Evolutionary conservation across 805 yeast genomes (phyloP), one percentile per base, ranked within the genome.

Genomic region (Wickerhamiella nectarea): DNA sequence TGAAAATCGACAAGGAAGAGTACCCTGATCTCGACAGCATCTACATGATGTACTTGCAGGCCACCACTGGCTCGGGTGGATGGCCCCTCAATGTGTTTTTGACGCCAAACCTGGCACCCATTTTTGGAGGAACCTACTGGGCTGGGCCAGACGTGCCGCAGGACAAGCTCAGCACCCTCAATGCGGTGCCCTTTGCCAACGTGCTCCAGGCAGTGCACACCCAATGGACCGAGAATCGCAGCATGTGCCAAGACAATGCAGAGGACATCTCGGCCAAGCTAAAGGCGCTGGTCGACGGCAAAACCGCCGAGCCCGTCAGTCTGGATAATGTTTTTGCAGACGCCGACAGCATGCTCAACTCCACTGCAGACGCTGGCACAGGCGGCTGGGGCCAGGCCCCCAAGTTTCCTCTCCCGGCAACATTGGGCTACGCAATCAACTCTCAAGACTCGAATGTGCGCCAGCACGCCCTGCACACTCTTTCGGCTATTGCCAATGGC

Each of bases 21-120:
- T 56, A 63, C n/a, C 66, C 66, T n/a, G 68, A 60, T 45, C 47
- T 64, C 19, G 67, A 63, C 41, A 48, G 58, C n/a, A 58, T 63
- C 7, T 61, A 64, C 46, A 60, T 57, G 61, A 52, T 57, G 55
- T 64, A 56, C 44, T 48, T 64, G 29, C 67, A 63, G 50, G 63
- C 58, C 3, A 52, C 58, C 9, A 46, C 50, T 14, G 64, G 63
- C n/a, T 54, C 53, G 1, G 63, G 65, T 10, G 67, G 67, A 15
- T 64, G 68, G 68, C 68, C 68, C 4, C 48, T 64, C 35, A 63
- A 62, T 46, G 64, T 58, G 3, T 62, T 64, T 47, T 51, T 64
- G 41, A 53, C 56, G 1, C 68, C 68, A 1, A 40, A 56, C 1
- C 51, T 58, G 38, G 53, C 53, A 28, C 67, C 67, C 12, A 53